These are phyloP conservation scores for Thelonectria olida DNA, from an alignment of 2,329 filamentous ascomycete genomes.

Conservation along the genomic window DNA sequence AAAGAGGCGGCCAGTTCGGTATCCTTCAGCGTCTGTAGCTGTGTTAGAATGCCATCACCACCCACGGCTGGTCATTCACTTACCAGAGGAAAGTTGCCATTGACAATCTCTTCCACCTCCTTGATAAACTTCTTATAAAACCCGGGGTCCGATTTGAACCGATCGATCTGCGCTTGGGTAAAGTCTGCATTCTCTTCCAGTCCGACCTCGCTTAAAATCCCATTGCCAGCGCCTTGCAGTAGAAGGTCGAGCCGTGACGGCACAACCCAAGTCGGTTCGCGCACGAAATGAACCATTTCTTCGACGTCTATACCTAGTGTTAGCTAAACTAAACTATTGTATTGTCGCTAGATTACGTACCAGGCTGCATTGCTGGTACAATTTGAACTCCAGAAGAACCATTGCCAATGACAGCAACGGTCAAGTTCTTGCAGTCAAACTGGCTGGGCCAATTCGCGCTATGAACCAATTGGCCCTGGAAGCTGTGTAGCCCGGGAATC, in stretches of 20 bases:
- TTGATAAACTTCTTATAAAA: conserved; percentile 13
- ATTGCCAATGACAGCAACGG: conserved; percentile 15
- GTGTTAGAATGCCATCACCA: no score
- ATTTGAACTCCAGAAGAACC: conserved; percentile 23
- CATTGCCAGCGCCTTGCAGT: neutral
- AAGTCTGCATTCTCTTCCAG: conserved; percentile 8
- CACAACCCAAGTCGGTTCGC: conserved; percentile 15
- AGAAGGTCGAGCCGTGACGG: conserved; percentile 8
- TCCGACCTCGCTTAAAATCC: conserved; percentile 7
- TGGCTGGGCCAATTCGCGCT: conserved; percentile 7
- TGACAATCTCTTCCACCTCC: conserved; percentile 11
- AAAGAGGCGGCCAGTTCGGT: no score
- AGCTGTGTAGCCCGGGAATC: conserved; percentile 5
- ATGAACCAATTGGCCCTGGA: conserved; percentile 17
- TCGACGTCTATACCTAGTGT: no score
- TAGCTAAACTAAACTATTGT: no score
- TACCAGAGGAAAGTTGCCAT: conserved; percentile 19
- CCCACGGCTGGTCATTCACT: no score
- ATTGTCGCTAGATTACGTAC: no score
- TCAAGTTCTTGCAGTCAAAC: neutral
- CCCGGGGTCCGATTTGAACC: conserved; percentile 11
- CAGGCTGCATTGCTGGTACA: conserved; percentile 14
- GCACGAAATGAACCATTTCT: neutral
- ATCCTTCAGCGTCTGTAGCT: no score
- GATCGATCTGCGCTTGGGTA: neutral